A percentile compares a stretch with the other conserved stretches of the same genome.
These are phyloP conservation scores for Hyphodiscus hymeniophilus DNA, from an alignment of 495 filamentous ascomycete species.

Conservation along the genomic window DNA sequence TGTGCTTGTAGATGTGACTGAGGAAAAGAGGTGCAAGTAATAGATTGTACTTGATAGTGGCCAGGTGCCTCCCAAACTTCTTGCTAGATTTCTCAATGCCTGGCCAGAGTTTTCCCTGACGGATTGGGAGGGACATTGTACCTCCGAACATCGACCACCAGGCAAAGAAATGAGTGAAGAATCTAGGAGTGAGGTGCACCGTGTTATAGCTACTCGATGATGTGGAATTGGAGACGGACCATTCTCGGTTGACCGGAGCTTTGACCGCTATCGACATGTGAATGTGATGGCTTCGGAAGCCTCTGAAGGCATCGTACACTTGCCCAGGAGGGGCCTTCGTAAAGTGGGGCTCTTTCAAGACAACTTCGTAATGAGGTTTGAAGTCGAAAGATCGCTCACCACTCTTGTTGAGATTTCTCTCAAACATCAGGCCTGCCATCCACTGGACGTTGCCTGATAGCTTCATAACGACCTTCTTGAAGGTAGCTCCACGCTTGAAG, in stretches of 20 bases:
- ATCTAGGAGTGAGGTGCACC: slow-evolving; percentile 83
- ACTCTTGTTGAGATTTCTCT: slow-evolving; percentile 55
- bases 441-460: slow-evolving; percentile 89
- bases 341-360: slow-evolving; percentile 70
- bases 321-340: slow-evolving; percentile 47
- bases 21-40: slow-evolving; percentile 88
- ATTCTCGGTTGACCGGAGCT: slow-evolving; percentile 73
- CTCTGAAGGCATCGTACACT: slow-evolving; percentile 83
- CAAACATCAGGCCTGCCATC: slow-evolving; percentile 86
- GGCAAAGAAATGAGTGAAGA: slow-evolving; percentile 96
- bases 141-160: slow-evolving; percentile 98
- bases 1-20: slow-evolving; percentile 97
- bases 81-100: slow-evolving; percentile 92
- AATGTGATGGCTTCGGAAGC: slow-evolving; percentile 91
- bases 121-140: slow-evolving; percentile 87
- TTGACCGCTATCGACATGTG: slow-evolving; percentile 86
- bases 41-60: slow-evolving; percentile 95
- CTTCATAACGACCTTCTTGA: slow-evolving; percentile 98
- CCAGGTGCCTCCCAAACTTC: slow-evolving; percentile 94
- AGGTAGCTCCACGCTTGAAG: slow-evolving; percentile 65
- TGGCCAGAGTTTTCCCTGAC: slow-evolving; percentile 85
- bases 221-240: slow-evolving; percentile 62
- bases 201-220: slow-evolving; percentile 88
- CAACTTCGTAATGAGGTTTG: slow-evolving; percentile 84
- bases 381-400: slow-evolving; percentile 75